Percentiles rank a stretch among this genome's conserved stretches.
phyloP scores from a whole-genome alignment of 257 asterid genomes.

The Fraxinus quadrangulata region DNA sequence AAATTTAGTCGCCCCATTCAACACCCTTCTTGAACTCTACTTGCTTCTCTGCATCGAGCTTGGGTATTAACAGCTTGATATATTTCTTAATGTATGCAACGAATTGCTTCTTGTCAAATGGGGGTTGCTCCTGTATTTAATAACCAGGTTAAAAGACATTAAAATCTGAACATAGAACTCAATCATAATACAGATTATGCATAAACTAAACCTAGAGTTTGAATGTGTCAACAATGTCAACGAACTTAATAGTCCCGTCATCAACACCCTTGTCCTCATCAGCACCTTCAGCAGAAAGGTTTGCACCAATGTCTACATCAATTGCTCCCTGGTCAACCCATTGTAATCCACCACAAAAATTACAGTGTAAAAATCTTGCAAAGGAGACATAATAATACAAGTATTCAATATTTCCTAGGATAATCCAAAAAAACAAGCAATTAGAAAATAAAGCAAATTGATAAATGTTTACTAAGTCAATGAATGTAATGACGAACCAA shows the following conservation, averaged over 20 bases:
- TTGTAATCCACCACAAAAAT: conserved; percentile 33
- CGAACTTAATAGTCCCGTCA: conserved; percentile 30
- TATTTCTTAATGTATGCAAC: conserved; percentile 63
- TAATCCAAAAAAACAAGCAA: background rate
- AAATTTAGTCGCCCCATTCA: conserved; percentile 72
- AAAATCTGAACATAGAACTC: background rate
- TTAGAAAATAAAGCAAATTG: background rate
- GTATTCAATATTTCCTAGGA: background rate
- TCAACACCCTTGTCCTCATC: conserved; percentile 67
- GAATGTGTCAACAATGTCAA: conserved; percentile 87
- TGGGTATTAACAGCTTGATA: conserved; percentile 61
- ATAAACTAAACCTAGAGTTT: conserved; percentile 55
- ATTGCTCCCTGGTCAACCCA: conserved; percentile 72
- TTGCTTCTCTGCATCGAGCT: conserved; percentile 59
- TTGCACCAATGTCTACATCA: conserved; percentile 82
- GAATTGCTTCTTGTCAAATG: conserved; percentile 77
- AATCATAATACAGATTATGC: background rate
- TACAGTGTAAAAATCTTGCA: background rate
- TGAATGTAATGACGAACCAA: background rate
- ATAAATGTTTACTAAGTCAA: background rate
- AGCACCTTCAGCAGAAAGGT: no score
- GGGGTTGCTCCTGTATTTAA: conserved; percentile 74
- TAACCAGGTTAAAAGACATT: background rate
- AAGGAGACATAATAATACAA: background rate
- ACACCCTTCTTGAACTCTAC: conserved; percentile 64